Evolutionary conservation across 805 yeast genomes (phyloP), one percentile per base, ranked within the genome.

Genomic region (Kodamaea jinghongensis): DNA sequence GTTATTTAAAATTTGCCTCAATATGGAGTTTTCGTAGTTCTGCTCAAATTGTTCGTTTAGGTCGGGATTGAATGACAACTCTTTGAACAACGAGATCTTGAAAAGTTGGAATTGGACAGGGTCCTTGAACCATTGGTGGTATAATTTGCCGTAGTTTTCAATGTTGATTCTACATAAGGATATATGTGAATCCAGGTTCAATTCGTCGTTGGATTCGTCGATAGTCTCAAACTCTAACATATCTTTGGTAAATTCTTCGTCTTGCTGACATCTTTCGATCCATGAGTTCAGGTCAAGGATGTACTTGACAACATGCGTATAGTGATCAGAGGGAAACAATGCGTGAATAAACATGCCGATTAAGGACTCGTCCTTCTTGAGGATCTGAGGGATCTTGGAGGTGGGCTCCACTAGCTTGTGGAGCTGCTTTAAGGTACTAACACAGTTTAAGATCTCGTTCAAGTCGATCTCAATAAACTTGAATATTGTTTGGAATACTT

Each of bases 11-110:
- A 50, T 50, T 26, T 26, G 31, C 14, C 50, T 32, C 16, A 50
- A 31, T 14, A 50, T 48, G 15, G 32, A 40, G 30, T 50, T 50
- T 28, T 48, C 49, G 38, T 48, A 50, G 30, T 34, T 36, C 32
- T 27, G 17, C 37, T 48, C 51, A 29, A 35, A 48, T 16, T 43
- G 39, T 13, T 43, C 46, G 14, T 47, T 43, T 12, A 30, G 14
- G 25, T 40, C 32, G 4, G 49, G 45, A 23, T 37, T 35, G 28
- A 41, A 44, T 2, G 40, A 27, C 11, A 44, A 28, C 17, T 40
- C 44, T 25, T 44, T 44, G 30, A 44, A 25, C 16, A 44, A 16
- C 34, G 44, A 41, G 11, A 36, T 31, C 16, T 34, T 22, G 39
- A 33, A 41, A 8, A 36, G 35, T 20, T 17, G 23, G 20, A 25